phyloP scores from a whole-genome alignment of 1,284 basidiomycete species.

The Marasmius fiardii region DNA sequence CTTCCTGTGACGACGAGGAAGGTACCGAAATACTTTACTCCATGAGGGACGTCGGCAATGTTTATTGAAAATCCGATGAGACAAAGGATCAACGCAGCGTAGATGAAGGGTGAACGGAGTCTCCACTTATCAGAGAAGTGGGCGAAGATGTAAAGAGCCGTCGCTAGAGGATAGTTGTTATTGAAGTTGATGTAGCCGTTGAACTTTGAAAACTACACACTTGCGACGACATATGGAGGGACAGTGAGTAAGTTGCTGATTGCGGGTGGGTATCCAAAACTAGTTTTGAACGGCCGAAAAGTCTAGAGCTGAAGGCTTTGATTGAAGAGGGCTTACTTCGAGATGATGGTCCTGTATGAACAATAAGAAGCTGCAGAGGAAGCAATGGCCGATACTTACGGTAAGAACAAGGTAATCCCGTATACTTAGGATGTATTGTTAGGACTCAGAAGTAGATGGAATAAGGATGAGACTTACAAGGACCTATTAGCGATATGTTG shows the following conservation, averaged over 20 bases:
- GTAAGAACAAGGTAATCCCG: constrained; percentile 37
- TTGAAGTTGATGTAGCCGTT: background rate
- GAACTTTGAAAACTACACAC: constrained; percentile 36
- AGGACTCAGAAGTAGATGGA: background rate
- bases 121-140: constrained; percentile 37
- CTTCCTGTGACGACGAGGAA: constrained; percentile 60
- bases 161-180: constrained; percentile 34
- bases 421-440: constrained; percentile 7
- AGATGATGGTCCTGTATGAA: constrained; percentile 55
- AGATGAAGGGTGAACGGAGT: constrained; percentile 3
- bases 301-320: background rate
- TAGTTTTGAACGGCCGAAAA: constrained; percentile 17
- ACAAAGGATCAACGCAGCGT: background rate
- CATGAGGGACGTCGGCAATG: constrained; percentile 36
- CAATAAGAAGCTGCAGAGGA: background rate
- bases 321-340: constrained; percentile 31
- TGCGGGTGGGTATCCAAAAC: constrained; percentile 54
- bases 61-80: constrained; percentile 35
- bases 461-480: constrained; percentile 39
- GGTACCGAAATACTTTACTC: constrained; percentile 65
- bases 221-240: constrained; percentile 63
- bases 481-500: constrained; percentile 56
- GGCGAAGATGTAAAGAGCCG: constrained; percentile 48
- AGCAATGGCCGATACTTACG: constrained; percentile 36
- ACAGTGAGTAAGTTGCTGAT: constrained; percentile 68